Percentiles rank a stretch among this genome's conserved stretches.
Evolutionary conservation across 2,329 filamentous ascomycete species (phyloP).

Genomic region (Aaosphaeria arxii): DNA sequence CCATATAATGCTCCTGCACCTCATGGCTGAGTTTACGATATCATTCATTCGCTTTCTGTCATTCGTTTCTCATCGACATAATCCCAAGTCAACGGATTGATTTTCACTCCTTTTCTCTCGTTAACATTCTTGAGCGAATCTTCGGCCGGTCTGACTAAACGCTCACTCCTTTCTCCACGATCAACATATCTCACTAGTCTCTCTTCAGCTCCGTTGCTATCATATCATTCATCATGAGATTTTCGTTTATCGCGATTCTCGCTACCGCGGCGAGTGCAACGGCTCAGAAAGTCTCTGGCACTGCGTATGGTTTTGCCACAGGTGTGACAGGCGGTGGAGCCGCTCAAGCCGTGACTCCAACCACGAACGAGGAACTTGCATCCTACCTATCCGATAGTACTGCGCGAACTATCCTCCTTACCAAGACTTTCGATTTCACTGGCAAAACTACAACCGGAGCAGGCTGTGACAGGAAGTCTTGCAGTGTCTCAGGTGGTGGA

Average conservation of each 20-base stretch:
- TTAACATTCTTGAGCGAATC: conserved; percentile 14
- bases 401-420: conserved; percentile 18
- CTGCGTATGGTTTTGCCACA: conserved; percentile 19
- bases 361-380: conserved; percentile 18
- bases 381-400: conserved; percentile 16
- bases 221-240: conserved; percentile 12
- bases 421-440: conserved; percentile 22
- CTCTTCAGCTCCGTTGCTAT: background rate
- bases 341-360: conserved; percentile 17
- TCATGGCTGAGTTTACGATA: background rate
- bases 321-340: conserved; percentile 22
- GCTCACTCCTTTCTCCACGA: conserved; percentile 9
- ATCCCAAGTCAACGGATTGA: background rate
- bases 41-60: background rate
- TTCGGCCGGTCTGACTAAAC: conserved; percentile 22
- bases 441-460: conserved; percentile 16
- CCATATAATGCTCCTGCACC: background rate
- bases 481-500: conserved; percentile 11
- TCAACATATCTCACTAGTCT: background rate
- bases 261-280: conserved; percentile 12
- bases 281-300: conserved; percentile 21
- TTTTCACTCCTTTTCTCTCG: conserved; percentile 6
- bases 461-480: conserved; percentile 17
- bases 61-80: background rate
- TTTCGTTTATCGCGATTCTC: conserved; percentile 12